Percentiles rank a stretch among this genome's conserved stretches.
Evolutionary conservation across 2,329 filamentous ascomycete species (phyloP).

Genomic region (Amauroascus verrucosus): DNA sequence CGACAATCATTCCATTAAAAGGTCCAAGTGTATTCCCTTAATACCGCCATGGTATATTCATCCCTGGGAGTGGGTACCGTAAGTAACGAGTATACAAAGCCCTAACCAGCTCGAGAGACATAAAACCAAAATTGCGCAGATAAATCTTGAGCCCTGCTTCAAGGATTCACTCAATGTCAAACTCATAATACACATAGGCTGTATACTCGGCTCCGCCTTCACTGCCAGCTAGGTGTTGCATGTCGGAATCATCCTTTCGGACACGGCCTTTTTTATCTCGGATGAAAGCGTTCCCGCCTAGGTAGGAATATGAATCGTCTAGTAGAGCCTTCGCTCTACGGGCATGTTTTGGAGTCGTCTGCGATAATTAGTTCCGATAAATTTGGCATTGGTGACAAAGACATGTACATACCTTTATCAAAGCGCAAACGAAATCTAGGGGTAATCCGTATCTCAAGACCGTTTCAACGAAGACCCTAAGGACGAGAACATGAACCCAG

Average conservation of each 20-base stretch:
- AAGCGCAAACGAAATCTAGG: slow-evolving; percentile 72
- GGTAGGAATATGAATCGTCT: slow-evolving; percentile 77
- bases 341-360: slow-evolving; percentile 74
- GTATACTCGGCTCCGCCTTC: slow-evolving; percentile 73
- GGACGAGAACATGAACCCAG: slow-evolving; percentile 81
- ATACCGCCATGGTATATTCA: background rate
- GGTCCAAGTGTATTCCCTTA: background rate
- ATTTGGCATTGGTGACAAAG: background rate
- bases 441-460: slow-evolving; percentile 93
- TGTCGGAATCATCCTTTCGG: slow-evolving; percentile 85
- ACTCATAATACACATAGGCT: slow-evolving; percentile 93
- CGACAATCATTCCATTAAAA: background rate
- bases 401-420: slow-evolving; percentile 66
- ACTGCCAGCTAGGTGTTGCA: slow-evolving; percentile 50
- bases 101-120: background rate
- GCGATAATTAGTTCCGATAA: slow-evolving; percentile 6
- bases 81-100: background rate
- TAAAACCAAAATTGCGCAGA: background rate
- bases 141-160: background rate
- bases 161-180: slow-evolving; percentile 54
- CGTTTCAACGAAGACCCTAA: slow-evolving; percentile 94
- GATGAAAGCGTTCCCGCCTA: slow-evolving; percentile 88
- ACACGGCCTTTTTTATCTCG: slow-evolving; percentile 88
- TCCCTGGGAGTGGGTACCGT: background rate
- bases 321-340: slow-evolving; percentile 71